Conservation (phyloP, 2,329 filamentous ascomycete species). For the Plectosphaerella cucumerina region DNA sequence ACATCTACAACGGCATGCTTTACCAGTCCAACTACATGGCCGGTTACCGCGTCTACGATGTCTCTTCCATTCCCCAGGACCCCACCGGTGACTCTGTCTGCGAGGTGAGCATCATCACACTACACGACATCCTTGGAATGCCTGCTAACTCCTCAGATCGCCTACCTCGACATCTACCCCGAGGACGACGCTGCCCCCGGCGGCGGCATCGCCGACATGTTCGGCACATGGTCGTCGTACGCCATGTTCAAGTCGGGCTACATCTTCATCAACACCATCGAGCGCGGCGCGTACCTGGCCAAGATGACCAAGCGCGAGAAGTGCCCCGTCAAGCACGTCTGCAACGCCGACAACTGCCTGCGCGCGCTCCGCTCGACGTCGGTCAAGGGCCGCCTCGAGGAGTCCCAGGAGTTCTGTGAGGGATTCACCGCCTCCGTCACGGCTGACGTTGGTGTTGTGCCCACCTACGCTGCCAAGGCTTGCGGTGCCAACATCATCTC, state of each 20-base stretch:
- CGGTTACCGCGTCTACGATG: slow-evolving; percentile 32
- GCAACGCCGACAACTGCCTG: slow-evolving; percentile 17
- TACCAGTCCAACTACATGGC: slow-evolving; percentile 42
- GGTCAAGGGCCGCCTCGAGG: slow-evolving; percentile 13
- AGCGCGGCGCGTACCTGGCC: slow-evolving; percentile 16
- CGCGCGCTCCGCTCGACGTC: slow-evolving; percentile 13
- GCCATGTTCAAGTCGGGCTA: slow-evolving; percentile 15
- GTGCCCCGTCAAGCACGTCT: slow-evolving; percentile 15
- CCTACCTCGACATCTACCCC: slow-evolving; percentile 41
- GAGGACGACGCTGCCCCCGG: slow-evolving; percentile 17
- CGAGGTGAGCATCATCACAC: slow-evolving; percentile 26
- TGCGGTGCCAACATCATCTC: slow-evolving; percentile 16
- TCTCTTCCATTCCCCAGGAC: slow-evolving; percentile 29
- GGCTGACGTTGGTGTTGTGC: slow-evolving; percentile 14
- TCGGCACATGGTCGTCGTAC: slow-evolving; percentile 16
- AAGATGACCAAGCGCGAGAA: slow-evolving; percentile 17
- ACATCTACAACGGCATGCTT: slow-evolving; percentile 31
- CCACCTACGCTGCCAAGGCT: slow-evolving; percentile 12
- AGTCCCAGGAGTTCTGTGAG: slow-evolving; percentile 15
- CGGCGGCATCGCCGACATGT: slow-evolving; percentile 12
- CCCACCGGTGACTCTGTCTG: slow-evolving; percentile 37
- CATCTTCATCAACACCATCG: slow-evolving; percentile 17
- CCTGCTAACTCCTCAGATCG: slow-evolving; percentile 17
- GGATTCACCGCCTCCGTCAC: slow-evolving; percentile 13
- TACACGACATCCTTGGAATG: background rate